A percentile compares a stretch with the other conserved stretches of the same genome.
phyloP scores from a whole-genome alignment of 2,329 filamentous ascomycete species.

The Endoconidiophora laricicola region DNA sequence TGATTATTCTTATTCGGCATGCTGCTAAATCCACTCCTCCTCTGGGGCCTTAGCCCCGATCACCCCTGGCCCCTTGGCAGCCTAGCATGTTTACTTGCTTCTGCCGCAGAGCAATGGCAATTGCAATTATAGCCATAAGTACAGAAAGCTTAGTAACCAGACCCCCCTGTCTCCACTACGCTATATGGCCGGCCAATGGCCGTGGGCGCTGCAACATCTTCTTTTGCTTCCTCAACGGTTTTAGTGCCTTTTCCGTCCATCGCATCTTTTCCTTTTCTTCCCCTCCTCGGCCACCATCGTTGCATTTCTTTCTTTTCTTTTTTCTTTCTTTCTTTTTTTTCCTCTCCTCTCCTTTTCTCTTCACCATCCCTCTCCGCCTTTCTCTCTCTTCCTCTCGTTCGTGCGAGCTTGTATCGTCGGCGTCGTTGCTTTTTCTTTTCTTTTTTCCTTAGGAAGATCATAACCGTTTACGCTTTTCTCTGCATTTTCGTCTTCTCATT shows the following conservation, averaged over 20 bases:
- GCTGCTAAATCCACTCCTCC: too few relatives aligned
- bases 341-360: conserved; percentile 19
- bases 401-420: conserved; percentile 18
- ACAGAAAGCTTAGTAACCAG: background rate
- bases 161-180: background rate
- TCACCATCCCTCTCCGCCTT: conserved; percentile 20
- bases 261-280: conserved; percentile 13
- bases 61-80: too few relatives aligned
- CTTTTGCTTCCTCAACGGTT: background rate
- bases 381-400: conserved; percentile 20
- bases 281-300: conserved; percentile 19
- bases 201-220: conserved; percentile 3
- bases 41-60: too few relatives aligned
- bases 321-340: conserved; percentile 19
- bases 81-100: too few relatives aligned
- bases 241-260: conserved; percentile 2
- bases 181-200: background rate
- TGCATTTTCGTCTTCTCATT: conserved; percentile 13
- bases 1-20: too few relatives aligned
- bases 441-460: conserved; percentile 13
- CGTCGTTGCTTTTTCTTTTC: conserved; percentile 18
- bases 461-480: conserved; percentile 14
- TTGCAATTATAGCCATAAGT: too few relatives aligned
- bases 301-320: conserved; percentile 16
- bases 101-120: too few relatives aligned